These are phyloP conservation scores for Leccinum ponderosum DNA, from an alignment of 1,284 basidiomycete species.

Conservation along the genomic window DNA sequence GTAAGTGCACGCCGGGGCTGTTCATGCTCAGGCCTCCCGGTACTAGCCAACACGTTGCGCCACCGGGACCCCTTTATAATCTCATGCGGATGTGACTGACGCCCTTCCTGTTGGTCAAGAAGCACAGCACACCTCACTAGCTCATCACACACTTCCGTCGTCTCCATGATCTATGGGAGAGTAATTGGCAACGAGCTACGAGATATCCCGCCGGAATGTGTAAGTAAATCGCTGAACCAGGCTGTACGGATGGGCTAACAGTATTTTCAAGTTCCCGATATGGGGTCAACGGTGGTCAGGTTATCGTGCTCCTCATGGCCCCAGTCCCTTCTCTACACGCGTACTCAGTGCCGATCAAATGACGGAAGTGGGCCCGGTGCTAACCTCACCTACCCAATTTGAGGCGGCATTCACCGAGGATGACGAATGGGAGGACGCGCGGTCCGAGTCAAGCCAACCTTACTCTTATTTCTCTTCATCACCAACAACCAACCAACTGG, in stretches of 20 bases:
- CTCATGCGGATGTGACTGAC: slow-evolving; percentile 20
- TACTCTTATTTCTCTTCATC: slow-evolving; percentile 11
- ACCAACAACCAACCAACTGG: slow-evolving; percentile 6
- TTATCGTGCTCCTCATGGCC: slow-evolving; percentile 25
- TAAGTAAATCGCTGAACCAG: slow-evolving; percentile 18
- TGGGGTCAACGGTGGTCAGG: slow-evolving; percentile 36
- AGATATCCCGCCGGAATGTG: slow-evolving; percentile 31
- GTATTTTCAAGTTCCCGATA: slow-evolving; percentile 27
- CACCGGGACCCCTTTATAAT: slow-evolving; percentile 30
- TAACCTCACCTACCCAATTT: slow-evolving; percentile 31
- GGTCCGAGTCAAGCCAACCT: slow-evolving; percentile 17
- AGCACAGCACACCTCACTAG: slow-evolving; percentile 14
- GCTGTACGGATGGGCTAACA: slow-evolving; percentile 16
- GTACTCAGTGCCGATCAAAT: slow-evolving; percentile 23
- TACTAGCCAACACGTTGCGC: slow-evolving; percentile 24
- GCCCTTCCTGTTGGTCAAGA: slow-evolving; percentile 15
- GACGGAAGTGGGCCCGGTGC: slow-evolving; percentile 21
- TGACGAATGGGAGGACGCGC: slow-evolving; percentile 22
- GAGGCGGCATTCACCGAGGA: slow-evolving; percentile 19
- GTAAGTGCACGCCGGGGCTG: slow-evolving; percentile 23
- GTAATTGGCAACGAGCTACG: slow-evolving; percentile 34
- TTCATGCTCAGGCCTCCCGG: slow-evolving; percentile 22
- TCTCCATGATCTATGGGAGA: slow-evolving; percentile 31
- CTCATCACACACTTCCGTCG: slow-evolving; percentile 14
- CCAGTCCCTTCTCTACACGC: slow-evolving; percentile 30